A percentile compares a stretch with the other conserved stretches of the same genome.
Evolutionary conservation across 495 filamentous ascomycete species (phyloP).

Genomic region (Podospora conica): DNA sequence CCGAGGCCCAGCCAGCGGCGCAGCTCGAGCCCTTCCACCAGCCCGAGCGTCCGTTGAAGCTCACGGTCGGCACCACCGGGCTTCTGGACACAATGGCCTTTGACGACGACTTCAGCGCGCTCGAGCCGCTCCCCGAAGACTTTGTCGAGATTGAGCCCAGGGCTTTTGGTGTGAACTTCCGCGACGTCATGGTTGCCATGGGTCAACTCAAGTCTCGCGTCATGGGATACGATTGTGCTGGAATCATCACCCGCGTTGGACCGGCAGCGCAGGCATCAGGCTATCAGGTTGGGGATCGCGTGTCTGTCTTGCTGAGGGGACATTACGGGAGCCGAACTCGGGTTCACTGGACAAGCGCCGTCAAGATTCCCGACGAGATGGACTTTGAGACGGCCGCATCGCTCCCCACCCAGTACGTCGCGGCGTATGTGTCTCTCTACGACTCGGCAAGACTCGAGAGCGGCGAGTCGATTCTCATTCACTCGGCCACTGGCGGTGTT

Average conservation of each 20-base stretch:
- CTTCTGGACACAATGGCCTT: slow-evolving; percentile 30
- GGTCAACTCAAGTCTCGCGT: slow-evolving; percentile 36
- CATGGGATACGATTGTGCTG: slow-evolving; percentile 42
- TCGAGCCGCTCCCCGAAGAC: slow-evolving; percentile 18
- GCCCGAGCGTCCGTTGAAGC: slow-evolving; percentile 22
- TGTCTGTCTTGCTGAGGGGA: slow-evolving; percentile 34
- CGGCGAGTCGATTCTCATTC: slow-evolving; percentile 55
- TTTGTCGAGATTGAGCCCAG: slow-evolving; percentile 37
- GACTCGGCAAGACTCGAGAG: slow-evolving; percentile 32
- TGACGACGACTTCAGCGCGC: slow-evolving; percentile 21
- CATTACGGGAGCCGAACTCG: slow-evolving; percentile 17
- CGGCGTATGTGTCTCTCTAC: slow-evolving; percentile 46
- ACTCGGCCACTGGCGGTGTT: slow-evolving; percentile 50
- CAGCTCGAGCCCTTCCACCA: slow-evolving; percentile 25
- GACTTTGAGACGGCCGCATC: slow-evolving; percentile 44
- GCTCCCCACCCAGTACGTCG: slow-evolving; percentile 47
- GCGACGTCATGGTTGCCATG: slow-evolving; percentile 48
- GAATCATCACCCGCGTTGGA: slow-evolving; percentile 49
- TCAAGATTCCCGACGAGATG: slow-evolving; percentile 43
- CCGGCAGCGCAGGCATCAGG: slow-evolving; percentile 35
- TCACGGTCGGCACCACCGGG: slow-evolving; percentile 29
- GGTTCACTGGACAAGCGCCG: slow-evolving; percentile 17
- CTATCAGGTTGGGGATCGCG: slow-evolving; percentile 42
- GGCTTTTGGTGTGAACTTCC: slow-evolving; percentile 39
- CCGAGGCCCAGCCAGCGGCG: not conserved